These are phyloP conservation scores for Monosporascus sp. DNA, from an alignment of 2,329 filamentous ascomycete species.

Conservation along the genomic window DNA sequence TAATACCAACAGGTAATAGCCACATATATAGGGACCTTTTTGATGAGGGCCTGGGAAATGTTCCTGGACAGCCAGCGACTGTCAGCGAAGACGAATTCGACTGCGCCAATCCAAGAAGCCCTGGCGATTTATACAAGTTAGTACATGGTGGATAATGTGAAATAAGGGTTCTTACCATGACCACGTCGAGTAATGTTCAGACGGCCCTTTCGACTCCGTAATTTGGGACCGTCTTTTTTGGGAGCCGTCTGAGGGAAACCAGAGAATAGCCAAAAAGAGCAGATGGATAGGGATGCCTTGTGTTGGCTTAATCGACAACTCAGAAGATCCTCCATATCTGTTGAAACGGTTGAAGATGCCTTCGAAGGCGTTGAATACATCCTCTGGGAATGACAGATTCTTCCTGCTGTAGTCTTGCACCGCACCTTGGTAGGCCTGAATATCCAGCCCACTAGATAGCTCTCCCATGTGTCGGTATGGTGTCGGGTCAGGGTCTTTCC, in stretches of 20 bases:
- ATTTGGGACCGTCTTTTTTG: no score
- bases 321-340: no score
- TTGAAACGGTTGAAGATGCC: neutral
- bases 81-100: slow-evolving; percentile 10
- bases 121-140: neutral
- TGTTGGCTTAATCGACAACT: neutral
- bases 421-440: neutral
- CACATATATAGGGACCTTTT: neutral
- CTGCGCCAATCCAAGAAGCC: slow-evolving; percentile 6
- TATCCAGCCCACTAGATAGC: neutral
- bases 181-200: neutral
- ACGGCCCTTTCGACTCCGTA: no score
- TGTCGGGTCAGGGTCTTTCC: neutral
- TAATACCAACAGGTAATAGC: no score
- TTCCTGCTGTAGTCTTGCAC: neutral
- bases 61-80: slow-evolving; percentile 9
- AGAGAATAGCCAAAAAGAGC: neutral
- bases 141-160: neutral
- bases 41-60: slow-evolving; percentile 5
- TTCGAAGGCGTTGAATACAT: neutral
- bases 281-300: neutral
- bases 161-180: neutral
- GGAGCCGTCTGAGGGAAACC: neutral
- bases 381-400: neutral
- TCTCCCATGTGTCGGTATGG: neutral